Evolutionary conservation across 208 protist species (phyloP), one percentile per base, ranked within the genome.

Genomic region (Balamuthia mandrillaris): DNA sequence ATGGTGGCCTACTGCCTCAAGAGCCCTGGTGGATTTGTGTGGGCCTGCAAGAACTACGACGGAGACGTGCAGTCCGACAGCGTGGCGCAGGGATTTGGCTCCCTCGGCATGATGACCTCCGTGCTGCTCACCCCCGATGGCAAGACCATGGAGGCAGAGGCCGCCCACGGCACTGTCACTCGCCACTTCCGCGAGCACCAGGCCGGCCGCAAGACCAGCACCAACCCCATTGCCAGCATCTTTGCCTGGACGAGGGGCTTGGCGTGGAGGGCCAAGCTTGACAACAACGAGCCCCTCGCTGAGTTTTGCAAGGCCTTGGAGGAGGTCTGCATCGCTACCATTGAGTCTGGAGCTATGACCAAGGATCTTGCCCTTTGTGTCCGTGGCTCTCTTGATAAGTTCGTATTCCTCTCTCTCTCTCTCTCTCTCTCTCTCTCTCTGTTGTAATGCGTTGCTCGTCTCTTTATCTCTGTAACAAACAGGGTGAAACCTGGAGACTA

Each of bases 1-100:
- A 96, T 98, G 92, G 97, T 99, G 51, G 97, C 97, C 27, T 82
- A 90, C 12, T 75, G 78, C 3, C 52, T 91, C 63, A 91, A 91
- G 70, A 79, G 45, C 24, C 54, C 88, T 6, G 93, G 93, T 47
- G 92, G 96, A 35, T 98, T 98, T 83, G 96, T 98, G 45, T 98
- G 97, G 97, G 97, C 97, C 12, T 99, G 97, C 91, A 98, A 99
- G 93, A 99, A 99, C 93, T 99, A 99, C 91, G 97, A 99, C 86
- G 97, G 97, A 35, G 97, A 99, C 87, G 97, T 99, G 45, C 97
- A 99, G 92, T 97, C 95, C 51, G 97, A 99, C 88, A 95, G 96
- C 37, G 96, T 98, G 21, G 97, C 96, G 39, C 97, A 98, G 91
- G 96, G 65, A 24, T 75, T 75, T 16, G 65, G 65, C 21, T 75